These are phyloP conservation scores for Fusarium neocosmosporiellum DNA, from an alignment of 2,329 filamentous ascomycete genomes.

Conservation along the genomic window DNA sequence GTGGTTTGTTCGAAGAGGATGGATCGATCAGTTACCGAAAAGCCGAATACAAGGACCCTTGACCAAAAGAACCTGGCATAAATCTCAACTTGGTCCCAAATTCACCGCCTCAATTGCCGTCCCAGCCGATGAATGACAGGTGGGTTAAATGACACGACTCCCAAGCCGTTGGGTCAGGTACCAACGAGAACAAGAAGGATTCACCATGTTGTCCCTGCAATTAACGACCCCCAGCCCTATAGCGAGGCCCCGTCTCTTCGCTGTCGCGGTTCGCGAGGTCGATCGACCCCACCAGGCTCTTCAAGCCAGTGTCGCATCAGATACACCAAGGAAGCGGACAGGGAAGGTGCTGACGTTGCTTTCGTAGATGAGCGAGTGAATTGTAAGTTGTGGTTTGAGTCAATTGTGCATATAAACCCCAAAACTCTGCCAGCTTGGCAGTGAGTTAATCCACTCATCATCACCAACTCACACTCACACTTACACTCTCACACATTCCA, in stretches of 20 bases:
- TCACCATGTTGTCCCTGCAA: not conserved
- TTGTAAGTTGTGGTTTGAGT: not conserved
- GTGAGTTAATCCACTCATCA: not conserved
- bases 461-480: not conserved
- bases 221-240: not conserved
- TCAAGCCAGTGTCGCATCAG: not conserved
- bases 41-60: not conserved
- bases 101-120: not conserved
- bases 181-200: not conserved
- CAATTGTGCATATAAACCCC: not conserved
- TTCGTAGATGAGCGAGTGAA: not conserved
- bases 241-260: not conserved
- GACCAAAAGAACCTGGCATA: not conserved
- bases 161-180: not conserved
- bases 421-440: not conserved
- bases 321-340: not conserved
- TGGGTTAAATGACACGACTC: not conserved
- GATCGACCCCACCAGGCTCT: not conserved
- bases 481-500: not conserved
- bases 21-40: not conserved
- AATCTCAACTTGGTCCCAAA: not conserved
- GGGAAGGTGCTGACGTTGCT: not conserved
- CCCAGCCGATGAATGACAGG: not conserved
- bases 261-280: not conserved
- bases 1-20: not conserved